phyloP scores from a whole-genome alignment of 192 early-diverging fungal genomes.

The Linnemannia zychae region DNA sequence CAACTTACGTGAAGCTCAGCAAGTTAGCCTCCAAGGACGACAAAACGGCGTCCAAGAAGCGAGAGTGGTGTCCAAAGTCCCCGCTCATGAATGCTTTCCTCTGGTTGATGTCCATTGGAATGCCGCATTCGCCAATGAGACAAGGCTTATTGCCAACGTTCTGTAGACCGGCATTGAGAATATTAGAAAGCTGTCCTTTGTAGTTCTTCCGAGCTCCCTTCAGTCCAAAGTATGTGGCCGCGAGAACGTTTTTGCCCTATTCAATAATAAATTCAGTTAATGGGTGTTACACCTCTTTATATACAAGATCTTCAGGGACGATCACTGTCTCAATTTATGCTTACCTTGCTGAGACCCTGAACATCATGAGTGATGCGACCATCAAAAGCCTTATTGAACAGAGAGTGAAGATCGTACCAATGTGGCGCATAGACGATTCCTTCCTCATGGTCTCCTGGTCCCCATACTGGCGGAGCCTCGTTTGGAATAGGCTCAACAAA shows the following conservation, averaged over 20 bases:
- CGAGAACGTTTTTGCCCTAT: constrained; percentile 79
- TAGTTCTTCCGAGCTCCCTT: constrained; percentile 84
- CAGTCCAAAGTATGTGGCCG: constrained; percentile 84
- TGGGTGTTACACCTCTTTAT: background rate
- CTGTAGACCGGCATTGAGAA: constrained; percentile 68
- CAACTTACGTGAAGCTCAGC: constrained; percentile 78
- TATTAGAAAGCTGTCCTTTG: constrained; percentile 76
- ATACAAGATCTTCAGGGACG: background rate
- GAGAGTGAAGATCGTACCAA: constrained; percentile 88
- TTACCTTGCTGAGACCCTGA: constrained; percentile 77
- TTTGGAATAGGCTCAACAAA: constrained; percentile 91
- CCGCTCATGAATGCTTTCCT: constrained; percentile 77
- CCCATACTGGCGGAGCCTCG: constrained; percentile 68
- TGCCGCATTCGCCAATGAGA: constrained; percentile 86
- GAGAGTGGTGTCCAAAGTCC: constrained; percentile 78
- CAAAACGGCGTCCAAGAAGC: constrained; percentile 84
- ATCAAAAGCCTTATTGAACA: constrained; percentile 81
- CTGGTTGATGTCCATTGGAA: constrained; percentile 91
- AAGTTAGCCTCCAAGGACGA: constrained; percentile 79
- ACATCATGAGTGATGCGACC: constrained; percentile 86
- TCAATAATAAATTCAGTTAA: constrained; percentile 13
- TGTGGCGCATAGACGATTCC: constrained; percentile 85
- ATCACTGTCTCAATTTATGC: background rate
- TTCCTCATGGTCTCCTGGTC: constrained; percentile 60
- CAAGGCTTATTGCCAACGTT: constrained; percentile 76